Conservation (phyloP, 176 grass and related monocot genomes). For the Phyllostachys edulis region DNA sequence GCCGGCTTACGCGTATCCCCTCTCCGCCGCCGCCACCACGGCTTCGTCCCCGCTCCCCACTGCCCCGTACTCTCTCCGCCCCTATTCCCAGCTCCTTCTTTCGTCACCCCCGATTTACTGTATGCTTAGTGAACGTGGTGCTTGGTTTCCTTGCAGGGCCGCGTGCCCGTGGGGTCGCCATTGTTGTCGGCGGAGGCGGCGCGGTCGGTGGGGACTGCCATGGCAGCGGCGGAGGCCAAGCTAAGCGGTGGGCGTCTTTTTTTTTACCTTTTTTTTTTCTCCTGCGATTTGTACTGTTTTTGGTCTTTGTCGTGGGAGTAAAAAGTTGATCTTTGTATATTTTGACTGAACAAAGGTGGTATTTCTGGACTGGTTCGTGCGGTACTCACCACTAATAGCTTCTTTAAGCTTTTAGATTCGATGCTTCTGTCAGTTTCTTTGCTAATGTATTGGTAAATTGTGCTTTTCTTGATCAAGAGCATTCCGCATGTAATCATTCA, state of each 20-base stretch:
- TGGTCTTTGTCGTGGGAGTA: neutral
- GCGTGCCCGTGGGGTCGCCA: neutral
- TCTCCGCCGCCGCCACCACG: neutral
- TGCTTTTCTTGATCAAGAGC: neutral
- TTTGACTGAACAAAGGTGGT: neutral
- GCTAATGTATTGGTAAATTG: neutral
- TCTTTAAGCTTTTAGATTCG: neutral
- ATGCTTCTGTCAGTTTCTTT: neutral
- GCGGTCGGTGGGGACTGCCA: neutral
- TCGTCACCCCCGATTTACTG: neutral
- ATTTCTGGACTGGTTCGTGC: neutral
- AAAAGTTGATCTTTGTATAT: neutral
- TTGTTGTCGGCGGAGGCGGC: neutral
- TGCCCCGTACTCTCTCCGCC: neutral
- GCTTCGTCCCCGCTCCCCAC: neutral
- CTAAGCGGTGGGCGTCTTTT: neutral
- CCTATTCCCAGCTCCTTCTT: neutral
- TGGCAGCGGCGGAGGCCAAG: conserved; percentile 7
- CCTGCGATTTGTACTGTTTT: neutral
- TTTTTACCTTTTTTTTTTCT: neutral
- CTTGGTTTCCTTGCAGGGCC: conserved; percentile 23
- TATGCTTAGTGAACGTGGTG: neutral
- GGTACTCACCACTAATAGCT: neutral
- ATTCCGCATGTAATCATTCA: neutral
- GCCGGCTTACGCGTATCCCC: neutral